Base-by-base conservation (phyloP, 768 basidiomycete species). In the Sporobolomyces roseus region DNA sequence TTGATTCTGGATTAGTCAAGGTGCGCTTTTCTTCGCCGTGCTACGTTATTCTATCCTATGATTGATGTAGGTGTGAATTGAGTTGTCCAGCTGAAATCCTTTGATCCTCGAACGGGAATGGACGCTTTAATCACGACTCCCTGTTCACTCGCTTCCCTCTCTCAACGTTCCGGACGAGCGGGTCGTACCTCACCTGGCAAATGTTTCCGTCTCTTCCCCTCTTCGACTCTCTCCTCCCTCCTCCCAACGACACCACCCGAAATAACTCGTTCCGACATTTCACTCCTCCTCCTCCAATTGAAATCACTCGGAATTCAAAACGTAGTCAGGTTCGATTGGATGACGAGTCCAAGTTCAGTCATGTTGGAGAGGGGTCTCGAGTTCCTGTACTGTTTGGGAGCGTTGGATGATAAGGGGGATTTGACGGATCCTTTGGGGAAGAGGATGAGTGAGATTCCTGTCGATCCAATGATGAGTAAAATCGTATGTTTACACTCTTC, bases 1-100 rank as follows among this genome's bases (percentile, higher is more conserved):
- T 98, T 4, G 96, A 99, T 75, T 87, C 86, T 66, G 96, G 96
- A 21, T 92, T 92, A 75, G 93, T 96, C 71, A 99, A 99, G 85
- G 92, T 91, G 73, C 27, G 80, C 71, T 21, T 36, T 30, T 29
- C 17, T 21, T 6, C 14, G n/a, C 27, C 59, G n/a, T 16, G 41
- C 21, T 21, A 50, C 19, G 14, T 30, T 32, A 35, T 29, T 29
- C 53, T 21, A 1, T 45, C 13, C 49, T 36, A 41, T 41, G 10
- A 41, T 9, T 41, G 10, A 41, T 41, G 9, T 41, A 17, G 9
- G 38, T 41, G 38, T 41, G 38, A 41, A n/a, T n/a, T n/a, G n/a
- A n/a, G n/a, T n/a, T n/a, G n/a, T 41, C 9, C 38, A 93, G 93
- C 88, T 97, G 52, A 87, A 91, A 62, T 88, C 87, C 1, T 96